Base-by-base conservation (phyloP, 352 stramenopile species). In the Aphanomyces euteiches region DNA sequence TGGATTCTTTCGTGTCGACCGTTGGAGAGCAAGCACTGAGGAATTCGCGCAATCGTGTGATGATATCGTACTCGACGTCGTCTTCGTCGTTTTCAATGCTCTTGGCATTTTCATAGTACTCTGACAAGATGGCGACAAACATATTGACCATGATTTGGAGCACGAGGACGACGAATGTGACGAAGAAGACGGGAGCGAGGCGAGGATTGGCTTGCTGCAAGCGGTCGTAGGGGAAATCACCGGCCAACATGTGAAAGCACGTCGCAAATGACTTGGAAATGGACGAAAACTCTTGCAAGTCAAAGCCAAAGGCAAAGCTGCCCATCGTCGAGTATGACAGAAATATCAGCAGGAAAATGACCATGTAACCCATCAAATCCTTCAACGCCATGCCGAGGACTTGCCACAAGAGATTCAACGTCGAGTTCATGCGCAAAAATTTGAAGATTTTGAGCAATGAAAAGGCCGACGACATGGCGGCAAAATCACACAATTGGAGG, bases 261-360 rank as follows among this genome's bases (percentile, higher is more conserved):
- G 88, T 93, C 4, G 78, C 79, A 57, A 90, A 93, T 13, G 85
- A 93, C 68, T 85, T 88, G 45, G 77, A 80, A 56, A 95, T 90
- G 7, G 84, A 91, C 45, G 83, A 92, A 63, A 92, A 95, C 60
- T 94, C 86, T 73, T 91, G 81, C 7, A 93, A 69, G 21, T 86
- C 80, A 69, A 90, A 92, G 0, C 88, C 88, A 68, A 95, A 95
- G 1, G 86, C 86, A 64, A 88, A 92, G 69, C 77, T 89, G 54
- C 88, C 88, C 86, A 95, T 94, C 10, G 83, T 78, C 36, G 88
- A 90, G 69, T 93, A 95, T 19, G 86, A 87, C 13, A 94, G 56
- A 60, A 95, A 95, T 59, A 95, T 95, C 39, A 93, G 68, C 67
- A 90, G 89, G 69, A 95, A 95, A 73, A 95, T 95, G 53, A 95